phyloP scores from a whole-genome alignment of 371 early-diverging fungal genomes.

The Massospora cicadina region DNA sequence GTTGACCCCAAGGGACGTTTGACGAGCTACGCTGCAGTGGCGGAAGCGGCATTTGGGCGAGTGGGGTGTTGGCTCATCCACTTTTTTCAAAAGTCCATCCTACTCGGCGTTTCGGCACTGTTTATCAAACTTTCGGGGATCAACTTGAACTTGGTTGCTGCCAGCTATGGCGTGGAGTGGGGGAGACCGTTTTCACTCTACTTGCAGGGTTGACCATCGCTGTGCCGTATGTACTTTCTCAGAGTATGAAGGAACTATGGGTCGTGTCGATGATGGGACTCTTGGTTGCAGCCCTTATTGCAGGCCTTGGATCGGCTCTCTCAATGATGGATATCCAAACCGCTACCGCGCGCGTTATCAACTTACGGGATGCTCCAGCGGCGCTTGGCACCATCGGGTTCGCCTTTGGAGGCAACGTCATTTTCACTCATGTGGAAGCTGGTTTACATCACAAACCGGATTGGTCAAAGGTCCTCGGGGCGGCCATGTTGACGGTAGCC shows the following conservation, averaged over 20 bases:
- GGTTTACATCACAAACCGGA: constrained; percentile 32
- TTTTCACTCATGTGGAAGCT: constrained; percentile 35
- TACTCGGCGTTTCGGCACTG: constrained; percentile 35
- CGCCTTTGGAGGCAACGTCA: constrained; percentile 59
- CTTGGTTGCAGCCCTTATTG: constrained; percentile 21
- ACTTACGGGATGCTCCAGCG: constrained; percentile 5
- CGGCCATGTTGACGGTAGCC: constrained; percentile 52
- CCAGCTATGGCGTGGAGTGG: not conserved
- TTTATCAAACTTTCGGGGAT: constrained; percentile 33
- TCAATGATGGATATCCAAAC: not conserved
- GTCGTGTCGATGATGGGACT: constrained; percentile 27
- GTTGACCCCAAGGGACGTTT: constrained; percentile 7
- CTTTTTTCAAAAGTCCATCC: constrained; percentile 33
- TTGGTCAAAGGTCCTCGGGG: constrained; percentile 49
- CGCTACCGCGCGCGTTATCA: not conserved
- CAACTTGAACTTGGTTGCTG: constrained; percentile 12
- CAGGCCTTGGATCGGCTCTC: too few species aligned
- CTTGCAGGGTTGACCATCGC: not conserved
- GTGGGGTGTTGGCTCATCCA: constrained; percentile 17
- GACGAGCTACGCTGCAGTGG: constrained; percentile 18
- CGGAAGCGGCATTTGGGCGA: constrained; percentile 21
- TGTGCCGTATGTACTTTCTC: not conserved
- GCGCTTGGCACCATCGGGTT: constrained; percentile 42
- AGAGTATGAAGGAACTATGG: constrained; percentile 8
- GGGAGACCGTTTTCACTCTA: not conserved